Conservation (phyloP, 2,329 filamentous ascomycete species). For the Claviceps sp. region DNA sequence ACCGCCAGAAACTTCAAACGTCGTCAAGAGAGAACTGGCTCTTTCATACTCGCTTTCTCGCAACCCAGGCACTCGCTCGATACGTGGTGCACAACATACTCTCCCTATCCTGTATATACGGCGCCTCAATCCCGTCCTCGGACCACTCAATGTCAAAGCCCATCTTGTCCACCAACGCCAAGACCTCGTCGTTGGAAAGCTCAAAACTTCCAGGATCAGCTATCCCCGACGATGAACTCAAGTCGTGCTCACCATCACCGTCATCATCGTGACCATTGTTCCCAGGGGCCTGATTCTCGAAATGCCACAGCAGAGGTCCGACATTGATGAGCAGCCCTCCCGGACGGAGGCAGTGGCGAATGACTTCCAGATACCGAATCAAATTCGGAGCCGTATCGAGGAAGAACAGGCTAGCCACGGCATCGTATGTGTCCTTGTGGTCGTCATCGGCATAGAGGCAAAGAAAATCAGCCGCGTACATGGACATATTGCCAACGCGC, state of each 20-base stretch:
- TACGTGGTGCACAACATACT: conserved; percentile 86
- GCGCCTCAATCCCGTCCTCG: conserved; percentile 48
- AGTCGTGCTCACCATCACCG: conserved; percentile 36
- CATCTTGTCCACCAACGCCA: conserved; percentile 56
- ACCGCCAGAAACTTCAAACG: too few species aligned
- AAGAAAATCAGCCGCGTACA: conserved; percentile 88
- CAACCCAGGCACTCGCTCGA: conserved; percentile 71
- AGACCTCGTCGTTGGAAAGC: conserved; percentile 77
- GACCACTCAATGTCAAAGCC: conserved; percentile 64
- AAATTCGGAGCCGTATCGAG: conserved; percentile 93
- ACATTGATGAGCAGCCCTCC: conserved; percentile 81
- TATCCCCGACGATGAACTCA: conserved; percentile 49
- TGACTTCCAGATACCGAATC: conserved; percentile 77
- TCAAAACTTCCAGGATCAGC: conserved; percentile 85
- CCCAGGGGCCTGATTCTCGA: conserved; percentile 59
- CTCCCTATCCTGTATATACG: conserved; percentile 73
- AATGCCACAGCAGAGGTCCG: conserved; percentile 91
- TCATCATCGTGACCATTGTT: conserved; percentile 40
- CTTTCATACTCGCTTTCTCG: conserved; percentile 45
- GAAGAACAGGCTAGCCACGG: conserved; percentile 85
- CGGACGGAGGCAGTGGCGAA: conserved; percentile 60
- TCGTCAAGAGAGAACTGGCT: background rate
- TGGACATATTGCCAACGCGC: conserved; percentile 59
- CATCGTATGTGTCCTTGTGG: conserved; percentile 55
- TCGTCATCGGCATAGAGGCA: conserved; percentile 61